Conservation (phyloP, 2,329 filamentous ascomycete genomes). For the Botrytis elliptica region DNA sequence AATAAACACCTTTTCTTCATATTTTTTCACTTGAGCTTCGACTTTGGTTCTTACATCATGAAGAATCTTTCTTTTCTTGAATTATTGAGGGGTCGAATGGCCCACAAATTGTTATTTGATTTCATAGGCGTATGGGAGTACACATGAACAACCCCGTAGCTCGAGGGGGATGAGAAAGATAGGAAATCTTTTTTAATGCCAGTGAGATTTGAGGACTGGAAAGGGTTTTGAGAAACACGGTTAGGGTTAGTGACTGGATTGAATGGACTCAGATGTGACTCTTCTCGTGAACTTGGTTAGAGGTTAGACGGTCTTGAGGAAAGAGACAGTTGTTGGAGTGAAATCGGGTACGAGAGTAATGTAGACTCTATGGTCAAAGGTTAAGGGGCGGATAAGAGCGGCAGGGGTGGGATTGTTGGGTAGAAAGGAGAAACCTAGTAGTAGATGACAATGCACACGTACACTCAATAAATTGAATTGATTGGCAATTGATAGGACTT, state of each 20-base stretch:
- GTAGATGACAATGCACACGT: slow-evolving; percentile 2
- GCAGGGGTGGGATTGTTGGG: background rate
- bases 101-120: slow-evolving; percentile 15
- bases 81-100: background rate
- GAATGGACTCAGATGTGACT: background rate
- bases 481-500: background rate
- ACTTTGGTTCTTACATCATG: background rate
- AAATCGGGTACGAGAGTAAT: background rate
- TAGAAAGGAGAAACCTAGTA: background rate
- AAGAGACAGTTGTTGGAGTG: background rate
- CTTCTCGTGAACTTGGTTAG: background rate
- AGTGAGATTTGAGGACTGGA: background rate
- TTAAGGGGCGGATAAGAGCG: no score
- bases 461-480: slow-evolving; percentile 5
- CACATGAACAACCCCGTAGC: background rate
- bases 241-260: background rate
- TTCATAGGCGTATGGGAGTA: slow-evolving; percentile 15
- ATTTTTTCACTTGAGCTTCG: background rate
- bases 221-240: background rate
- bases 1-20: background rate
- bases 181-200: background rate
- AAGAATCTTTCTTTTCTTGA: slow-evolving; percentile 3
- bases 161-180: background rate
- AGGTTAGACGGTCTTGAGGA: background rate
- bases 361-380: background rate